Base-by-base conservation (phyloP, 1,284 basidiomycete species). In the Puccinia polysora region DNA sequence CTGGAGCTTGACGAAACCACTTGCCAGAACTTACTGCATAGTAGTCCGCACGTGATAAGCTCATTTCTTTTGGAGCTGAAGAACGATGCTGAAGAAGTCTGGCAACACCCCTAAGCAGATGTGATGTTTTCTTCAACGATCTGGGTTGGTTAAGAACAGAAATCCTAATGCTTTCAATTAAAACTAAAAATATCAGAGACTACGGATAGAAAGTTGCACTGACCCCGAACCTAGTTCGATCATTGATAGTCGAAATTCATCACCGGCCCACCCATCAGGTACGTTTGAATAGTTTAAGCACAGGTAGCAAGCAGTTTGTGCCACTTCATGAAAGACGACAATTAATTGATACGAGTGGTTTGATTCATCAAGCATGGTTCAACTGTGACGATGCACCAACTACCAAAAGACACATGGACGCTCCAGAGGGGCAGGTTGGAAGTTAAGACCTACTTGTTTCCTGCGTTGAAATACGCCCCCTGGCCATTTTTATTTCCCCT, bases 71-170 rank as follows among this genome's bases (percentile, higher is more conserved):
- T 32, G 18, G 49, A 36, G 23, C 30, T 63, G 18, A 23, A 20
- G 12, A 23, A 15, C 18, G 14, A 12, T 3, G 15, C 45, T 12
- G 45, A 38, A 63, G 50, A 43, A 71, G 25, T 28, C 43, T 23
- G 23, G 69, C 69, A 36, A 71, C 69, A 63, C 55, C 45, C 32
- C 47, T 32, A 40, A 71, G 55, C 18, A 71, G 50, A 47, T 71
- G 69, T 30, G 47, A 62, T 2, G 69, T 71, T 55, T 71, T 71
- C n/a, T 71, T 62, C 45, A 71, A 63, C 28, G 69, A 71, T n/a
- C 69, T 71, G 23, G 3, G 53, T 25, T 36, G 2, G 28, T 18
- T 30, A 15, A 36, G 3, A 50, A 49, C 25, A 47, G 6, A 10
- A 58, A 20, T 25, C 12, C 12, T 14, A 23, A 58, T 14, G 55